phyloP scores from a whole-genome alignment of 805 yeast genomes.

The Starmerella roubikii region DNA sequence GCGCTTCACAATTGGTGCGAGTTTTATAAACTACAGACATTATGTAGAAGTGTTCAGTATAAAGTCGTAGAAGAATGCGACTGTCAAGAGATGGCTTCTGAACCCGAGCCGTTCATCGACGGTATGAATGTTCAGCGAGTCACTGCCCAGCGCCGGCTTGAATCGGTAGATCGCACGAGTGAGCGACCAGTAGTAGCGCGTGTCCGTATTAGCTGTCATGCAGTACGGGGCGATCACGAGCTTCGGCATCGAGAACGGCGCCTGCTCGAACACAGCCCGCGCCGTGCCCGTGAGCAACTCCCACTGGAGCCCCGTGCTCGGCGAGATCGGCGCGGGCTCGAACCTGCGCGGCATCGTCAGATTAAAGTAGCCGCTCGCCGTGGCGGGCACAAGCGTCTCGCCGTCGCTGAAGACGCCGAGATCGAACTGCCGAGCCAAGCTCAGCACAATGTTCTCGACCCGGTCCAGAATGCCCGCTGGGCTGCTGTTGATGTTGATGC shows the following conservation, averaged over 20 bases:
- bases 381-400: conserved; percentile 23
- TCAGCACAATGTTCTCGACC: conserved; percentile 25
- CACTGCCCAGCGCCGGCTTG: conserved; percentile 34
- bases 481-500: conserved; percentile 46
- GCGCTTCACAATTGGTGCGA: too few relatives aligned
- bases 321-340: conserved; percentile 45
- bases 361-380: conserved; percentile 31
- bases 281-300: conserved; percentile 46
- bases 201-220: conserved; percentile 61
- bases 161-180: conserved; percentile 49
- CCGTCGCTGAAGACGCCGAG: conserved; percentile 34
- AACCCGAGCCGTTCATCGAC: conserved; percentile 45
- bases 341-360: conserved; percentile 24
- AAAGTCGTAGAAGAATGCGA: conserved; percentile 25
- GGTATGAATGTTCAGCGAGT: conserved; percentile 36
- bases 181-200: conserved; percentile 49
- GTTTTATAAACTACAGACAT: too few relatives aligned
- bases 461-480: conserved; percentile 31
- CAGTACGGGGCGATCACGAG: conserved; percentile 40
- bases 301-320: conserved; percentile 36
- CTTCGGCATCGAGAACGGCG: conserved; percentile 5
- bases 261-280: conserved; percentile 32
- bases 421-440: conserved; percentile 35
- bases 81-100: conserved; percentile 36
- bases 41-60: conserved; percentile 13